A percentile compares a stretch with the other conserved stretches of the same genome.
Conservation (phyloP, 2,329 filamentous ascomycete species). For the Phoma sp. region DNA sequence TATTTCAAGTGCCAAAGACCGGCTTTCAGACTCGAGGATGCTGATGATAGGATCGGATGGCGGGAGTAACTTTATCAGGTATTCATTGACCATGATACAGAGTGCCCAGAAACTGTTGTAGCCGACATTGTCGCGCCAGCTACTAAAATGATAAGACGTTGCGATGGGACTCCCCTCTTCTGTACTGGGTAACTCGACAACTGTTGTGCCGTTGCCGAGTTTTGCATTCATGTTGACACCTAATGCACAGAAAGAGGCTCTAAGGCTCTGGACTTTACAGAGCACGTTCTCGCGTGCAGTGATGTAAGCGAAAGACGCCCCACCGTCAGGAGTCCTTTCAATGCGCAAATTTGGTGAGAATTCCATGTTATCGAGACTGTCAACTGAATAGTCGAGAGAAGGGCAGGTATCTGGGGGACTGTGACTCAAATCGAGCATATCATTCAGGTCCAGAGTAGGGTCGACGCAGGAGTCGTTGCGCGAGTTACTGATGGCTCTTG, state of each 20-base stretch:
- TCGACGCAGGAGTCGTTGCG: slow-evolving; percentile 10
- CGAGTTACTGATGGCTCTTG: not conserved
- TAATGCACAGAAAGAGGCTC: slow-evolving; percentile 27
- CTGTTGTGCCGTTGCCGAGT: slow-evolving; percentile 29
- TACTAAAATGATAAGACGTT: slow-evolving; percentile 37
- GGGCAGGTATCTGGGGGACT: slow-evolving; percentile 23
- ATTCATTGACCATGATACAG: slow-evolving; percentile 38
- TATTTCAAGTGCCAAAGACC: slow-evolving; percentile 35
- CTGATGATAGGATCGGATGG: slow-evolving; percentile 27
- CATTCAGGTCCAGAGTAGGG: slow-evolving; percentile 6
- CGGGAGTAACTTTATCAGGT: slow-evolving; percentile 37
- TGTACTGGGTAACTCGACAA: slow-evolving; percentile 26
- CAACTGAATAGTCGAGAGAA: slow-evolving; percentile 29
- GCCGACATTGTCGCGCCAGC: slow-evolving; percentile 38
- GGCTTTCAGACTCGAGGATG: slow-evolving; percentile 35
- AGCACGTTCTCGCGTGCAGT: slow-evolving; percentile 24
- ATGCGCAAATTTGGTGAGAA: slow-evolving; percentile 19
- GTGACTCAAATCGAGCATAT: slow-evolving; percentile 10
- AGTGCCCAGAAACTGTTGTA: slow-evolving; percentile 44
- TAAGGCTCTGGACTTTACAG: slow-evolving; percentile 32
- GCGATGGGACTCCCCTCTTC: slow-evolving; percentile 28
- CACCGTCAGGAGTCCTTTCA: slow-evolving; percentile 7
- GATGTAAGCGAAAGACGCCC: slow-evolving; percentile 5
- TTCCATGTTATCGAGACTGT: slow-evolving; percentile 24
- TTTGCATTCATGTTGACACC: slow-evolving; percentile 29